phyloP scores from a whole-genome alignment of 495 filamentous ascomycete genomes.

The Aspergillus indologenus region DNA sequence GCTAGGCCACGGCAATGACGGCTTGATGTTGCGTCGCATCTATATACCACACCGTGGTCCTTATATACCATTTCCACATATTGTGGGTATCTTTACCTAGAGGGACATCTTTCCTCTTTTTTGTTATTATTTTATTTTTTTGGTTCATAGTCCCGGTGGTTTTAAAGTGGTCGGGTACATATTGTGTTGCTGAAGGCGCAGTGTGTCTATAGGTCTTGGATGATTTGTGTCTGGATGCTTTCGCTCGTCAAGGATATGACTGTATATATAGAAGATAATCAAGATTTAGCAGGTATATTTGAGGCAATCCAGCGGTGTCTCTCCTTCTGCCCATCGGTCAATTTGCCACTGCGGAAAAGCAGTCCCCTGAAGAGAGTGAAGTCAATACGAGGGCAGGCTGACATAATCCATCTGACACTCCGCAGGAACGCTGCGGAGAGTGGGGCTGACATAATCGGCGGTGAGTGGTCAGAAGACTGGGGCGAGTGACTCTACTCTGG shows the following conservation, averaged over 20 bases:
- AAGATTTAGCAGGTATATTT: no score
- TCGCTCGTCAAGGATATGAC: neutral
- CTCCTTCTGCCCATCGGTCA: no score
- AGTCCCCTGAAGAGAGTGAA: no score
- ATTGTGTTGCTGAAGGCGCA: neutral
- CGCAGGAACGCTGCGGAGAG: slow-evolving; percentile 9
- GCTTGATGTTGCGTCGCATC: neutral
- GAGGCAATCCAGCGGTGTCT: no score
- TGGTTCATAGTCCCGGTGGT: neutral
- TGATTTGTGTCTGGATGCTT: neutral
- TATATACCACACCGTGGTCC: neutral
- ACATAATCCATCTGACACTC: neutral
- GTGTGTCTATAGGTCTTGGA: neutral
- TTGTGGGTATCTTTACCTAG: no score
- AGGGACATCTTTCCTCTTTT: no score
- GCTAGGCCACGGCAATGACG: neutral
- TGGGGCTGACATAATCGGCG: slow-evolving; percentile 20
- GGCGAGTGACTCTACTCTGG: slow-evolving; percentile 8
- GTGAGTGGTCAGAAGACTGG: slow-evolving; percentile 10
- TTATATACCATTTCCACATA: neutral
- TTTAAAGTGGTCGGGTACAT: neutral
- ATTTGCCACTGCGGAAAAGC: no score
- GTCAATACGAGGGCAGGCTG: no score
- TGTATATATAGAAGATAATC: neutral
- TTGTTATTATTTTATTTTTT: no score